Percentiles rank a stretch among this genome's conserved stretches.
phyloP scores from a whole-genome alignment of 2,329 filamentous ascomycete species.

The Teratosphaeria destructans region DNA sequence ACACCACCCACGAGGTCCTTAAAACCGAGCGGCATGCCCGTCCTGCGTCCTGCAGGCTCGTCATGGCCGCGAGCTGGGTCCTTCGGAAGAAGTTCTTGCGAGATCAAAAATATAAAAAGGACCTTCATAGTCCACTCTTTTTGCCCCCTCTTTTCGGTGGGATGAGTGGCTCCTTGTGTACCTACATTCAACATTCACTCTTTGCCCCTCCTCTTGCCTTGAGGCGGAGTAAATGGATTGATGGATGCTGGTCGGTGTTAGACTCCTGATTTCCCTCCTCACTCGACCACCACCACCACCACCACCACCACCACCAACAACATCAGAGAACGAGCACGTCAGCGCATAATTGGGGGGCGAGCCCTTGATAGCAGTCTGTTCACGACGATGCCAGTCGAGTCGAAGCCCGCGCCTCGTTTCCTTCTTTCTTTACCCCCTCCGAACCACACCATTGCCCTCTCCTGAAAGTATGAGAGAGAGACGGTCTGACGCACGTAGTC shows the following conservation, averaged over 20 bases:
- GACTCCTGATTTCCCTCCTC: background rate
- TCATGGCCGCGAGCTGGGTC: background rate
- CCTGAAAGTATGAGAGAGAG: no score
- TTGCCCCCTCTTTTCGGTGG: background rate
- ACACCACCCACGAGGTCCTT: background rate
- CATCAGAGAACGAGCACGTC: background rate
- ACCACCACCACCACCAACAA: background rate
- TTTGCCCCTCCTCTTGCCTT: background rate
- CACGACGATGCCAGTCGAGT: no score
- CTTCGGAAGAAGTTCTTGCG: background rate
- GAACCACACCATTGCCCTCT: no score
- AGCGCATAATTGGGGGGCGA: no score
- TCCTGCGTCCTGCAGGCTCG: background rate
- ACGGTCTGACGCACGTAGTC: no score
- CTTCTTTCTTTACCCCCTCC: no score
- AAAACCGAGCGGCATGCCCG: background rate
- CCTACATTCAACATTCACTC: background rate
- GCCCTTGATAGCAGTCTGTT: no score
- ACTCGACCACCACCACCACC: background rate
- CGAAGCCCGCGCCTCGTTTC: no score
- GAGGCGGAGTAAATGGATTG: no score
- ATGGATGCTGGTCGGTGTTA: no score
- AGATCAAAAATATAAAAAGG: background rate
- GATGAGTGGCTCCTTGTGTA: background rate
- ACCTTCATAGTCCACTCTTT: background rate